phyloP scores from a whole-genome alignment of 768 basidiomycete genomes.

The Fibroporia radiculosa region DNA sequence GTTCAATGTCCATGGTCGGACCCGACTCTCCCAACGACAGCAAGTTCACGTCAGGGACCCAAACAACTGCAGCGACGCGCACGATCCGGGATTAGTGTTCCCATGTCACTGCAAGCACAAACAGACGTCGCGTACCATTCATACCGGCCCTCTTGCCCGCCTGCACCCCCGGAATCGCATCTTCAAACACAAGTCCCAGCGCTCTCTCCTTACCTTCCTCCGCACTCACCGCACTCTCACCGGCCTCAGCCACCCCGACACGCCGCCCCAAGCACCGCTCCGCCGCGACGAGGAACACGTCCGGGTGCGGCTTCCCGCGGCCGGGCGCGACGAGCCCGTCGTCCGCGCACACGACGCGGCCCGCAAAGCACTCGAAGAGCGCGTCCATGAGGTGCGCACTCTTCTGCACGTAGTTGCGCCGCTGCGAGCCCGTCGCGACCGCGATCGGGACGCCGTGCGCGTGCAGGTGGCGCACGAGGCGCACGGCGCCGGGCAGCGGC shows the following conservation, averaged over 20 bases:
- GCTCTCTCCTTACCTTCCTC: constrained; percentile 39
- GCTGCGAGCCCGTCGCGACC: constrained; percentile 69
- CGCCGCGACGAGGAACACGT: constrained; percentile 75
- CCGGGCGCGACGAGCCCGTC: constrained; percentile 40
- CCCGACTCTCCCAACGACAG: constrained; percentile 34
- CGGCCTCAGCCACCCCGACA: constrained; percentile 41
- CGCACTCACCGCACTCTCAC: constrained; percentile 23
- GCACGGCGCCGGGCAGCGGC: constrained; percentile 65
- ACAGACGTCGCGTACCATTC: constrained; percentile 48
- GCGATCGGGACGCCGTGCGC: constrained; percentile 67
- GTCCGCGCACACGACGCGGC: constrained; percentile 64
- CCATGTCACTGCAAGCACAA: constrained; percentile 2
- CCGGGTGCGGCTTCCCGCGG: constrained; percentile 73
- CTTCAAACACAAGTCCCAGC: constrained; percentile 77
- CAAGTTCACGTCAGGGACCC: constrained; percentile 76
- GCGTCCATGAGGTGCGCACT: constrained; percentile 51
- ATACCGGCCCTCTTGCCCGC: constrained; percentile 82
- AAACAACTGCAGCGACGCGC: constrained; percentile 48
- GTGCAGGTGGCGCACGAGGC: constrained; percentile 65
- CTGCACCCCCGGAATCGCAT: constrained; percentile 67
- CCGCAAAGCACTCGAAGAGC: constrained; percentile 65
- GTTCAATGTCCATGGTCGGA: constrained; percentile 30
- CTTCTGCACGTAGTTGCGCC: constrained; percentile 62
- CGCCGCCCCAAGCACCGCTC: constrained; percentile 44
- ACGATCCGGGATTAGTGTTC: not conserved